Percentiles rank a stretch among this genome's conserved stretches.
Evolutionary conservation across 208 protist genomes (phyloP).

Genomic region (Vickermania spadyakhi): DNA sequence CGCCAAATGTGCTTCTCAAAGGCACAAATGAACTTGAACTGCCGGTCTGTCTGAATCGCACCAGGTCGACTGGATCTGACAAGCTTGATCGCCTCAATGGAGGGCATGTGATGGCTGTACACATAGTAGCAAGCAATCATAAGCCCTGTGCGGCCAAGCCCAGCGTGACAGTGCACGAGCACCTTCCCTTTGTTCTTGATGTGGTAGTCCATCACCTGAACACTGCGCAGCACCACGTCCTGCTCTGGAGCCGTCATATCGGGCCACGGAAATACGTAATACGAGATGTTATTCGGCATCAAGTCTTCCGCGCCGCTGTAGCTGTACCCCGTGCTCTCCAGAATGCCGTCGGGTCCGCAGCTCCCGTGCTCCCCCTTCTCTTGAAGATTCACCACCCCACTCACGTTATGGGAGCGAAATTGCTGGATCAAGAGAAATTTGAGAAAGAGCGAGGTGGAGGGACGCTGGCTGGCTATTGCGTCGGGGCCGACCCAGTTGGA

Average conservation of each 20-base stretch:
- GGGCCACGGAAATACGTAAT: constrained; percentile 88
- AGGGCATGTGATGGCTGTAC: constrained; percentile 69
- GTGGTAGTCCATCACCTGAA: constrained; percentile 89
- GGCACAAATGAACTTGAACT: constrained; percentile 75
- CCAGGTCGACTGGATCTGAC: constrained; percentile 60
- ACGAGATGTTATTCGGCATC: constrained; percentile 78
- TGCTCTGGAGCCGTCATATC: constrained; percentile 88
- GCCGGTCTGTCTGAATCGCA: constrained; percentile 79
- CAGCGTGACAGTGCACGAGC: constrained; percentile 90
- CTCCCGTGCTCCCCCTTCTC: constrained; percentile 88
- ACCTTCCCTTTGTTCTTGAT: constrained; percentile 79
- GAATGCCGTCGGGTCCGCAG: constrained; percentile 84
- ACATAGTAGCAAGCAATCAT: constrained; percentile 90
- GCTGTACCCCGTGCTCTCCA: constrained; percentile 81
- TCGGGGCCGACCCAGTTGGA: constrained; percentile 80
- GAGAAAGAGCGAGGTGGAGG: constrained; percentile 75
- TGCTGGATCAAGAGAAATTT: constrained; percentile 80
- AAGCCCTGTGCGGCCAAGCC: constrained; percentile 83
- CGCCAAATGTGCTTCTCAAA: constrained; percentile 85
- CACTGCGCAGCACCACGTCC: constrained; percentile 80
- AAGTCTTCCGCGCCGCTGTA: constrained; percentile 82
- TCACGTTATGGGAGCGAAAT: constrained; percentile 72
- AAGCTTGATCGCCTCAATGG: constrained; percentile 58
- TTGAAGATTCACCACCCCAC: constrained; percentile 83
- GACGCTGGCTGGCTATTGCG: constrained; percentile 84